Evolutionary conservation across 306 rosid species (phyloP), one percentile per base, ranked within the genome.

Genomic region (Cicer cuneatum): DNA sequence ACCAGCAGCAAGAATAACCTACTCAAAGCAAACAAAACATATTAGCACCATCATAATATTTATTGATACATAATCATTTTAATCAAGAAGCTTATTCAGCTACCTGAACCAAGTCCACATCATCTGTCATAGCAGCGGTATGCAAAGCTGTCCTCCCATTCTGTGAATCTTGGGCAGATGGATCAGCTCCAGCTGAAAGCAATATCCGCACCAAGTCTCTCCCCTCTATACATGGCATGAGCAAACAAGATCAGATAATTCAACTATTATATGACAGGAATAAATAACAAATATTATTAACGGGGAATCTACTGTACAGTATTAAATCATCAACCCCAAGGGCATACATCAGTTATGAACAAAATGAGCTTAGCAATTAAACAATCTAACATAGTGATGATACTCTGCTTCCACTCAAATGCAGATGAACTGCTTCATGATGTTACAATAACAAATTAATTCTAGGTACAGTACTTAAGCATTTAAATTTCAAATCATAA

Each of bases 121-220:
- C 96, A 81, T 90, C 85, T 56, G 92, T 88, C 97, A 94, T 92
- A 37, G 95, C 89, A 79, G 99, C 97, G 12, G 95, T 85, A 83
- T 94, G 99, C 86, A 94, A 84, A 79, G 95, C 95, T 68, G 99
- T 94, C 80, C 97, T 92, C 52, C 96, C 91, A 84, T 94, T 93
- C 82, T 86, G 97, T 43, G 83, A 74, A 85, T 94, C 99, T 74
- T 91, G 96, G 29, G 93, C 90, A 56, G 95, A 83, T 72, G 96
- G 95, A 85, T 94, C 92, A 77, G 99, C 97, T 67, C 96, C 96
- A 47, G 95, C 92, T 43, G 88, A 87, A 73, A 94, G 99, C 87
- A 94, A 84, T 86, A 86, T 84, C 81, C 46, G 89, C 86, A 90
- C 99, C 86, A 94, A 84, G 70, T 89, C 92, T 87, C 97, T 94